These are phyloP conservation scores for Protea cynaroides DNA, from an alignment of 164 flowering plant genomes.

Conservation along the genomic window DNA sequence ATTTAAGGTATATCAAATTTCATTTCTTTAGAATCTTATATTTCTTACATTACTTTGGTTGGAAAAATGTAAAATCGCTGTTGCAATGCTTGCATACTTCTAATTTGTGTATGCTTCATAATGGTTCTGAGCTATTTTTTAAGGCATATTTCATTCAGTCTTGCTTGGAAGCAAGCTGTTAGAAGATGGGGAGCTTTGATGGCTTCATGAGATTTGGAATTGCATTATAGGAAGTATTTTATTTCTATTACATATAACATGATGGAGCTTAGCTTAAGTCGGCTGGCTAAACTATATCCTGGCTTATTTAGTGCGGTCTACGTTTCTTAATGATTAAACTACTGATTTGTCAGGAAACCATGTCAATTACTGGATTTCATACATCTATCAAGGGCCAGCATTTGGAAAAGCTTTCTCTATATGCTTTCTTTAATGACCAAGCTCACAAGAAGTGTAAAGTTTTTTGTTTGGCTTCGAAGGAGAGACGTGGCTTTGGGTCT, in stretches of 20 bases:
- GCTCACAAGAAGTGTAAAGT: slow-evolving; percentile 5
- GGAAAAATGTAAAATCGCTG: too few relatives aligned
- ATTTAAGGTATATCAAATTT: too few relatives aligned
- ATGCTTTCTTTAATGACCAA: slow-evolving; percentile 6
- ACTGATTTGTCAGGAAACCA: slow-evolving; percentile 9
- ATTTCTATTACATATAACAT: background rate
- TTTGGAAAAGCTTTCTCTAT: background rate
- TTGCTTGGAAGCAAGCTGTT: too few relatives aligned
- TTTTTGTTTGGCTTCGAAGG: slow-evolving; percentile 14
- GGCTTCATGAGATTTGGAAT: background rate
- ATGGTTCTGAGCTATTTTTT: too few relatives aligned
- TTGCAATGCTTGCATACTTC: too few relatives aligned
- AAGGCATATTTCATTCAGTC: too few relatives aligned
- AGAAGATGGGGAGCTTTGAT: too few relatives aligned
- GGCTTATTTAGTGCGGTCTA: background rate
- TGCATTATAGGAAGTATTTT: background rate
- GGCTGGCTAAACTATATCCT: too few relatives aligned
- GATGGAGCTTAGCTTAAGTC: too few relatives aligned
- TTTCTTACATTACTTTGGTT: too few relatives aligned
- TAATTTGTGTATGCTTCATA: too few relatives aligned
- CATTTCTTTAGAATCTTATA: too few relatives aligned
- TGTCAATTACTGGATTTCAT: slow-evolving; percentile 1
- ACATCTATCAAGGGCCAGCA: slow-evolving; percentile 4
- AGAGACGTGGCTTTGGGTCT: slow-evolving; percentile 23
- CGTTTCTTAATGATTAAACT: background rate